A percentile compares a stretch with the other conserved stretches of the same genome.
Evolutionary conservation across 352 stramenopile genomes (phyloP).

Genomic region (Pythium vanterpoolii): DNA sequence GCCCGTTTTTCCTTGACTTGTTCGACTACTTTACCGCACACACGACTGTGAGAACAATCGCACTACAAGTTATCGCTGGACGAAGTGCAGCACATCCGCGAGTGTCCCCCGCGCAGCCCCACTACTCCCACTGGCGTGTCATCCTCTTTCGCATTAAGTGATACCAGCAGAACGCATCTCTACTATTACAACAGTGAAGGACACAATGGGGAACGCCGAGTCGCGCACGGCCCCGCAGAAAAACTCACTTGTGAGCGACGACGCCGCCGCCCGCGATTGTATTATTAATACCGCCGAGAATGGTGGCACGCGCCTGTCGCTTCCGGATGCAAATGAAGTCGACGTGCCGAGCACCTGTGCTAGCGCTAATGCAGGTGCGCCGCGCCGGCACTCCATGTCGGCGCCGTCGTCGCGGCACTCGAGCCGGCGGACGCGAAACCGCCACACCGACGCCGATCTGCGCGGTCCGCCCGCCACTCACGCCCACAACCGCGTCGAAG

Average conservation of each 20-base stretch:
- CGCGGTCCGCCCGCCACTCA: background rate
- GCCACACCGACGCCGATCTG: slow-evolving; percentile 2
- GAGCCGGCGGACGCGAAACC: slow-evolving; percentile 6
- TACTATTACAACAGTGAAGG: background rate
- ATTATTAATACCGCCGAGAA: slow-evolving; percentile 10
- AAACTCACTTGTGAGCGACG: slow-evolving; percentile 17
- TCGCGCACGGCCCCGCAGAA: slow-evolving; percentile 36
- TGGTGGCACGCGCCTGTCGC: slow-evolving; percentile 20
- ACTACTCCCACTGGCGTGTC: background rate
- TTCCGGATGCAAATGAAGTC: slow-evolving; percentile 14
- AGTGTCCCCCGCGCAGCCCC: background rate
- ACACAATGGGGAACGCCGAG: slow-evolving; percentile 51
- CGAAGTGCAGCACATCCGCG: background rate
- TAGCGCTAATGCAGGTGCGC: background rate
- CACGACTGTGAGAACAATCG: slow-evolving; percentile 12
- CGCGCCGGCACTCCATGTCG: slow-evolving; percentile 27
- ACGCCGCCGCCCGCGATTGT: slow-evolving; percentile 21
- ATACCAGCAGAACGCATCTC: background rate
- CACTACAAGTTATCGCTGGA: background rate
- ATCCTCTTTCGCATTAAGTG: background rate
- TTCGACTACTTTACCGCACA: background rate
- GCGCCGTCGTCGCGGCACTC: slow-evolving; percentile 14
- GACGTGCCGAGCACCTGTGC: slow-evolving; percentile 6
- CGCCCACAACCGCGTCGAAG: slow-evolving; percentile 30
- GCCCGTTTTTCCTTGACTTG: background rate